phyloP scores from a whole-genome alignment of 805 yeast genomes.

The Yarrowia keelungensis region DNA sequence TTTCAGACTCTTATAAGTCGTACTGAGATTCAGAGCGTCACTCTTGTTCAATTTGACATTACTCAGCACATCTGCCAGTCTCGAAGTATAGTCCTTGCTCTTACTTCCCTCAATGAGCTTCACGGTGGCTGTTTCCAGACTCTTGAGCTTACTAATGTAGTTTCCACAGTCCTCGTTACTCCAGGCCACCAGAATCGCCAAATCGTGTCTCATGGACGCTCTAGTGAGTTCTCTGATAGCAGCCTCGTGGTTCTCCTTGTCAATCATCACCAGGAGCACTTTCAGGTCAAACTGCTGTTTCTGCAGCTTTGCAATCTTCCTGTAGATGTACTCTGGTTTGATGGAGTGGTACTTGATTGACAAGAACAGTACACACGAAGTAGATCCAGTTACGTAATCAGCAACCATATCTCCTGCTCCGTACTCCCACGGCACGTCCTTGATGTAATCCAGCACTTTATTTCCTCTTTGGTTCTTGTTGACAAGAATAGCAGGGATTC shows the following conservation, averaged over 20 bases:
- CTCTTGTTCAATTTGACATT: slow-evolving; percentile 49
- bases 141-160: slow-evolving; percentile 48
- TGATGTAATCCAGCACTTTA: slow-evolving; percentile 44
- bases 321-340: slow-evolving; percentile 53
- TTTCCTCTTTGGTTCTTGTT: slow-evolving; percentile 45
- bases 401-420: slow-evolving; percentile 45
- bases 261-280: slow-evolving; percentile 49
- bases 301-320: slow-evolving; percentile 49
- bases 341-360: slow-evolving; percentile 48
- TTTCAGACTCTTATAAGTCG: slow-evolving; percentile 47
- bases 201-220: slow-evolving; percentile 47
- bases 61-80: slow-evolving; percentile 47
- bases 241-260: slow-evolving; percentile 51
- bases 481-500: slow-evolving; percentile 30
- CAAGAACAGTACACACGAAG: slow-evolving; percentile 49
- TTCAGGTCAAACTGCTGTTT: slow-evolving; percentile 40
- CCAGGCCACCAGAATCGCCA: slow-evolving; percentile 51
- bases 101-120: slow-evolving; percentile 46
- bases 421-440: slow-evolving; percentile 42
- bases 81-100: slow-evolving; percentile 46
- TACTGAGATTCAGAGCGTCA: slow-evolving; percentile 47
- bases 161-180: slow-evolving; percentile 50
- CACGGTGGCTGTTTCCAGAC: slow-evolving; percentile 46
- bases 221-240: slow-evolving; percentile 49
- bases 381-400: slow-evolving; percentile 48